Base-by-base conservation (phyloP, 352 stramenopile species). In the Pythium dissotocum region DNA sequence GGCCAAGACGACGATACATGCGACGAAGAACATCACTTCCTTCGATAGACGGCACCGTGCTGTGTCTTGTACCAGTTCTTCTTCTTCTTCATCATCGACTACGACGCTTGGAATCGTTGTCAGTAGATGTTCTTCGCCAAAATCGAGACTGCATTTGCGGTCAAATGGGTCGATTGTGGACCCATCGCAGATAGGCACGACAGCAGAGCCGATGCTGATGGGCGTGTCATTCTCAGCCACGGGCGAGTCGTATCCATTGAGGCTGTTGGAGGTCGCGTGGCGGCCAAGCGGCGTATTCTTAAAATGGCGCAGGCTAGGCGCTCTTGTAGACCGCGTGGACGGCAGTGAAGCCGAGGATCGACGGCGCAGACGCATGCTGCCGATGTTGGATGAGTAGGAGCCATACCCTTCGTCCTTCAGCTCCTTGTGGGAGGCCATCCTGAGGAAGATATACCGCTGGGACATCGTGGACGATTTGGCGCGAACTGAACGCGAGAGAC, bases 11-110 rank as follows among this genome's bases (percentile, higher is more conserved):
- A 91, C 38, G 12, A 85, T 71, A 9, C 80, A 70, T 12, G 84
- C 85, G 7, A 91, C 69, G 18, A 84, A 14, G 49, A 91, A 90
- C 81, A 91, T 83, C 40, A 70, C 30, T 32, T 93, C 79, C 61
- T 89, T 91, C 5, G 82, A 79, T 4, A 92, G 62, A 36, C 77
- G 56, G 32, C 57, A 77, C 14, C 61, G 74, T 2, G 30, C 56
- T 30, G 51, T 24, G 24, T 64, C 63, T 28, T 61, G 30, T 13
- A 63, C 55, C 16, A 53, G 2, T 18, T 53, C 57, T 38, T 65
- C 57, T 42, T 65, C 46, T 13, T 69, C 54, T n/a, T 65, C 61
- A 9, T 69, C 30, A 6, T 36, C 56, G 40, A 51, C 13, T 6
- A 24, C 35, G 16, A 28, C n/a, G 18, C 28, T 67, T 33, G 18